Conservation (phyloP, 306 rosid species). For the Gastrolobium bilobum region DNA sequence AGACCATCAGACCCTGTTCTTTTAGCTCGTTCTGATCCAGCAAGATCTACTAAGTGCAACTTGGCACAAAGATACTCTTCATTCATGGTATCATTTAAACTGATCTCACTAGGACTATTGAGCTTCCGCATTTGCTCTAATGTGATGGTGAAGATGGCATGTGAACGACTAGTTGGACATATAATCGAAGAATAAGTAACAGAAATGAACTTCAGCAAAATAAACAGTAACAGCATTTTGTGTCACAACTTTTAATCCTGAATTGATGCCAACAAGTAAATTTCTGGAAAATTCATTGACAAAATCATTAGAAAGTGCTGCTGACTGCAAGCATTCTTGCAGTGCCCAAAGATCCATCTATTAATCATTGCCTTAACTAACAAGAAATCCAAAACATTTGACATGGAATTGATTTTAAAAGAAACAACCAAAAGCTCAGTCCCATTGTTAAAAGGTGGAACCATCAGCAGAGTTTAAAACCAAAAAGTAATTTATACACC, state of each 20-base stretch:
- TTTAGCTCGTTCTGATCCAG: constrained; percentile 99
- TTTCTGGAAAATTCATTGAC: background rate
- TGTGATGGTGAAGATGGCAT: constrained; percentile 98
- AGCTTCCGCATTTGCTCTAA: constrained; percentile 94
- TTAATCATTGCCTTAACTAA: constrained; percentile 1
- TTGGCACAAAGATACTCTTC: constrained; percentile 95
- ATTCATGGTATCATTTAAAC: constrained; percentile 65
- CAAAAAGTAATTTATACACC: background rate
- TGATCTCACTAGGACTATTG: constrained; percentile 59
- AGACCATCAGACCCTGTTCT: constrained; percentile 97
- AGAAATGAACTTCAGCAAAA: constrained; percentile 37
- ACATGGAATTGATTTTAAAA: constrained; percentile 20
- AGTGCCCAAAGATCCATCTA: constrained; percentile 26
- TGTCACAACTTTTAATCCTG: background rate
- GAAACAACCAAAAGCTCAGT: constrained; percentile 12
- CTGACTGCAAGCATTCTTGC: constrained; percentile 33
- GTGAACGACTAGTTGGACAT: constrained; percentile 80
- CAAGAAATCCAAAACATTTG: constrained; percentile 31
- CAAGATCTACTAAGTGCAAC: constrained; percentile 97
- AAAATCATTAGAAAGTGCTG: constrained; percentile 20
- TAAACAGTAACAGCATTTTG: constrained; percentile 33
- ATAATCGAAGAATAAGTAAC: constrained; percentile 46
- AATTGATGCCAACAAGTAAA: constrained; percentile 31
- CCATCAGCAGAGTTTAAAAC: constrained; percentile 29
- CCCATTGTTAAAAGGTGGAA: background rate